These are phyloP conservation scores for Erythrobasidium hasegawianum DNA, from an alignment of 1,284 basidiomycete species.

Conservation along the genomic window DNA sequence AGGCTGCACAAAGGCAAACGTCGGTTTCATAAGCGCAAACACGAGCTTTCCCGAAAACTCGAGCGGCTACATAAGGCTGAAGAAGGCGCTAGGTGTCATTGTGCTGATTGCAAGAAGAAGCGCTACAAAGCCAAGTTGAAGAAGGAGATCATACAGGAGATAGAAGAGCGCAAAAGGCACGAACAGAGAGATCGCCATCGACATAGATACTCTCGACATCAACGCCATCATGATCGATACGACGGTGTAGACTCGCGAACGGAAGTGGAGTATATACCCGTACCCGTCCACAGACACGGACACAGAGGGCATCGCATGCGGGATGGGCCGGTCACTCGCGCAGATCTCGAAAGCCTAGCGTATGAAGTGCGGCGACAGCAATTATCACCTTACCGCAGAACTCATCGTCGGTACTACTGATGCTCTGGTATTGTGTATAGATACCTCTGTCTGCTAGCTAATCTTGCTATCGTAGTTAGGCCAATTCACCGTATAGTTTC, in stretches of 20 bases:
- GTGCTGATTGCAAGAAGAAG: conserved; percentile 1
- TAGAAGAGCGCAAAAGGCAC: neutral
- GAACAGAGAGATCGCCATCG: neutral
- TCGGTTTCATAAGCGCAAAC: too few relatives aligned
- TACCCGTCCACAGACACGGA: neutral
- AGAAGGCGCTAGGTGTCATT: neutral
- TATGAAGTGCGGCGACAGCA: too few relatives aligned
- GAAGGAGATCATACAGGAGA: neutral
- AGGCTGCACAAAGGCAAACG: too few relatives aligned
- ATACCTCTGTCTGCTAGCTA: too few relatives aligned
- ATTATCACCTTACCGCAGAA: too few relatives aligned
- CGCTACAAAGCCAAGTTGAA: neutral
- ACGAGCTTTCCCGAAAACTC: too few relatives aligned
- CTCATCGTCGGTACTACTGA: too few relatives aligned
- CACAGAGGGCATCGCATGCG: too few relatives aligned
- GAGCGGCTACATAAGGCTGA: neutral
- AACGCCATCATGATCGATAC: neutral
- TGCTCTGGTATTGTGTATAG: too few relatives aligned
- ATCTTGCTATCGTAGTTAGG: neutral
- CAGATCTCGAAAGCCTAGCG: too few relatives aligned
- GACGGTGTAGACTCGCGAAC: neutral
- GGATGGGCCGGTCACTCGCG: too few relatives aligned
- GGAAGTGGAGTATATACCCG: neutral
- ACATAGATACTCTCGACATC: neutral
- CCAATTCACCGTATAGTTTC: neutral